These are phyloP conservation scores for Sanguinoderma infundibulare DNA, from an alignment of 1,284 basidiomycete genomes.

Conservation along the genomic window DNA sequence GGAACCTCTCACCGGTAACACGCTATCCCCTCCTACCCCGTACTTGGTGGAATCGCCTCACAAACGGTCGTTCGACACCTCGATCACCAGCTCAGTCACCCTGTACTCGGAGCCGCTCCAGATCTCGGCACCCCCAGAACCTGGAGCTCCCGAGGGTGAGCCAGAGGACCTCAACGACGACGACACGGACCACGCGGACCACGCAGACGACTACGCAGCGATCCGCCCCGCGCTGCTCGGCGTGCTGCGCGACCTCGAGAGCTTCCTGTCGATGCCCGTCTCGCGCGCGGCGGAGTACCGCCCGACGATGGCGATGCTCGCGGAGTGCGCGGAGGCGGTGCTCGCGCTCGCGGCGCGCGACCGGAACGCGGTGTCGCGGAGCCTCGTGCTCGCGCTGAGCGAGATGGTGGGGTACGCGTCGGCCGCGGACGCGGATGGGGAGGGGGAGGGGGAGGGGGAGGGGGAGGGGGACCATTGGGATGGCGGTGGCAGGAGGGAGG, in stretches of 20 bases:
- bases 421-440: background rate
- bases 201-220: slow-evolving; percentile 11
- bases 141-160: background rate
- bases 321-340: slow-evolving; percentile 21
- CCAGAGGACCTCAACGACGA: background rate
- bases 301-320: slow-evolving; percentile 20
- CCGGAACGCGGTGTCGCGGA: slow-evolving; percentile 7
- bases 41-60: background rate
- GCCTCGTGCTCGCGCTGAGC: slow-evolving; percentile 14
- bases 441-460: background rate
- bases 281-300: slow-evolving; percentile 15
- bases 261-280: slow-evolving; percentile 19
- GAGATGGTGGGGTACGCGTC: slow-evolving; percentile 5
- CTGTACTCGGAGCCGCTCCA: background rate
- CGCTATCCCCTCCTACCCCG: background rate
- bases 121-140: background rate
- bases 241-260: slow-evolving; percentile 15
- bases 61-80: background rate
- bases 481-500: background rate
- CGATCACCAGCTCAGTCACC: background rate
- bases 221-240: slow-evolving; percentile 11
- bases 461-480: background rate
- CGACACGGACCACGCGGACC: background rate
- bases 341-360: slow-evolving; percentile 17
- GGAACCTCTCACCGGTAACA: background rate